Conservation (phyloP, 164 flowering plant genomes). For the Protea cynaroides region DNA sequence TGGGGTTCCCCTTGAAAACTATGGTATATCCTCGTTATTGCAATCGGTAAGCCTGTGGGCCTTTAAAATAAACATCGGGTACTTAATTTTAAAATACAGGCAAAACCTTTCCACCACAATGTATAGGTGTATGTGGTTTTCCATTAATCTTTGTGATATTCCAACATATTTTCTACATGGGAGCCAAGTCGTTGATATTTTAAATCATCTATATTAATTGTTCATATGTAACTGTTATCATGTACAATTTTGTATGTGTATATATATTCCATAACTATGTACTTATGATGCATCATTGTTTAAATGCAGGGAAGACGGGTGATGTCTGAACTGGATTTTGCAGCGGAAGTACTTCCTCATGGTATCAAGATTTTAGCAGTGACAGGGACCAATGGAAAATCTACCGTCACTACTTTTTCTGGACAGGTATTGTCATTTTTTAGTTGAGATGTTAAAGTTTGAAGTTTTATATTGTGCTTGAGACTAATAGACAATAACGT, state of each 20-base stretch:
- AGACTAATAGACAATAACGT: background rate
- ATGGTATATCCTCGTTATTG: constrained; percentile 27
- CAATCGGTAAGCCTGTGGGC: constrained; percentile 26
- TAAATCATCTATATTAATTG: no score
- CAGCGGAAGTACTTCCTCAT: constrained; percentile 34
- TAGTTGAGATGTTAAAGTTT: constrained; percentile 2
- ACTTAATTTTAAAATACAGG: no score
- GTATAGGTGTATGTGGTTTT: background rate
- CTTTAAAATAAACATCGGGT: no score
- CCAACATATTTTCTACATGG: no score
- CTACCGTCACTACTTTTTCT: constrained; percentile 38
- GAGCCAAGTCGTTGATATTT: no score
- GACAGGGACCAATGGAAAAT: constrained; percentile 50
- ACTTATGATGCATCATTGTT: background rate
- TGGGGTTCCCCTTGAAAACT: constrained; percentile 31
- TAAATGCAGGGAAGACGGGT: constrained; percentile 30
- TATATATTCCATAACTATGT: background rate
- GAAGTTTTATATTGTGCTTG: background rate
- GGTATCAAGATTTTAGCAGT: constrained; percentile 31
- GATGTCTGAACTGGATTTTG: constrained; percentile 44
- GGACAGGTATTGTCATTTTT: constrained; percentile 26
- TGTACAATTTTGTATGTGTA: no score
- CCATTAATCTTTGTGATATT: no score
- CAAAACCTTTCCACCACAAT: background rate
- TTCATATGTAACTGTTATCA: no score